Evolutionary conservation across 2,329 filamentous ascomycete genomes (phyloP).

Genomic region (Cercospora beticola): DNA sequence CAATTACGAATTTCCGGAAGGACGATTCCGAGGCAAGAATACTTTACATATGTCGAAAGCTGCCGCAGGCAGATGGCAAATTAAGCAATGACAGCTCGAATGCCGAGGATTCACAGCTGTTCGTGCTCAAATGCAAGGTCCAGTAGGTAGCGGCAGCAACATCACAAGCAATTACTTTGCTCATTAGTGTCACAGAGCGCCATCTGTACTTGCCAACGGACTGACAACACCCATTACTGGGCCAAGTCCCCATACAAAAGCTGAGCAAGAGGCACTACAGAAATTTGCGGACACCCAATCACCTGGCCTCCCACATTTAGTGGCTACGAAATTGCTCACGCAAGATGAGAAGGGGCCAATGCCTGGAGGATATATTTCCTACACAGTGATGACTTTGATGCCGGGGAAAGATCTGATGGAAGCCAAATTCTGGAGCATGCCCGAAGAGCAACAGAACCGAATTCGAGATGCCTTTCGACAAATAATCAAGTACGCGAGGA

Average conservation of each 20-base stretch:
- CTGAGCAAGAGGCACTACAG: constrained; percentile 32
- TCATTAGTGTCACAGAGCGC: constrained; percentile 21
- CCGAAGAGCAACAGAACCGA: constrained; percentile 21
- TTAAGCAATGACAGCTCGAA: not conserved
- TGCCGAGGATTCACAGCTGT: constrained; percentile 16
- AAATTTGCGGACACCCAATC: constrained; percentile 24
- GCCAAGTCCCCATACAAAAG: constrained; percentile 30
- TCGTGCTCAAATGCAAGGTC: constrained; percentile 36
- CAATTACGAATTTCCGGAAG: constrained; percentile 37
- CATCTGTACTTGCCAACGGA: constrained; percentile 29
- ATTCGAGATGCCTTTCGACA: constrained; percentile 30
- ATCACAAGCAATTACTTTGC: not conserved
- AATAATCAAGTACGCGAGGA: constrained; percentile 25
- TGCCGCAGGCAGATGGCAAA: not conserved
- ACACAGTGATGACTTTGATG: constrained; percentile 34
- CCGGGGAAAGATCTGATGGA: constrained; percentile 33
- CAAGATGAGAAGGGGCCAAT: constrained; percentile 29
- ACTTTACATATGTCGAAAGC: constrained; percentile 29
- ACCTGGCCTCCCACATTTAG: constrained; percentile 29
- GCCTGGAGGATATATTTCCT: constrained; percentile 34
- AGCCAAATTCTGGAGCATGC: constrained; percentile 33
- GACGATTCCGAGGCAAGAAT: constrained; percentile 35
- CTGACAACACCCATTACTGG: constrained; percentile 26
- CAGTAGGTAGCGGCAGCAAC: constrained; percentile 25
- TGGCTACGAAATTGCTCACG: constrained; percentile 24